Percentiles rank a stretch among this genome's conserved stretches.
Conservation (phyloP, 768 basidiomycete species). For the Cubamyces sp. region DNA sequence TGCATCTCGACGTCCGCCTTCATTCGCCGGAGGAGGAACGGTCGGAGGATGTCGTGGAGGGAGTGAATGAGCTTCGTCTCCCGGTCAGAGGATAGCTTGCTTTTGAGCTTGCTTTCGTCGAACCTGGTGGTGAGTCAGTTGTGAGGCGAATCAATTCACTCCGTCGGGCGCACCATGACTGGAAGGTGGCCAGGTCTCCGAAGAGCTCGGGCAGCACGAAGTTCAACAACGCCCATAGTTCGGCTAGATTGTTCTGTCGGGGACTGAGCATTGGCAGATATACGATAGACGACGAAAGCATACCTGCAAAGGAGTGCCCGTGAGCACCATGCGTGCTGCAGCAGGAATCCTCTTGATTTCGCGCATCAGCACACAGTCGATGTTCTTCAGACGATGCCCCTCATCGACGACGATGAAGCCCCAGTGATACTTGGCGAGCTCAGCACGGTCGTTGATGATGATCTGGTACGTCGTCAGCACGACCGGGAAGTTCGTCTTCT, state of each 20-base stretch:
- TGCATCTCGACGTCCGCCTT: conserved; percentile 83
- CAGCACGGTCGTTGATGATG: conserved; percentile 78
- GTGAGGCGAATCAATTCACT: conserved; percentile 29
- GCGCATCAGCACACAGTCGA: conserved; percentile 86
- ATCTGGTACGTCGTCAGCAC: conserved; percentile 93
- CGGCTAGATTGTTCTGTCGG: conserved; percentile 87
- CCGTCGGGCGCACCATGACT: conserved; percentile 66
- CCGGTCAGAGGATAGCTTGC: conserved; percentile 57
- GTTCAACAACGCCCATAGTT: conserved; percentile 94
- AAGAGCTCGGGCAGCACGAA: conserved; percentile 96
- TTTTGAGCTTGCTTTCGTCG: conserved; percentile 67
- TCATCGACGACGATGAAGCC: conserved; percentile 96
- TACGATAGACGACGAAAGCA: conserved; percentile 29
- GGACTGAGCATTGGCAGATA: neutral
- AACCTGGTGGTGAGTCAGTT: conserved; percentile 52
- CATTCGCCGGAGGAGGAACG: conserved; percentile 90
- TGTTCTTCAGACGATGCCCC: conserved; percentile 94
- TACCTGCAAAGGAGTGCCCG: conserved; percentile 95
- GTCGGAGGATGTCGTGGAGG: conserved; percentile 90
- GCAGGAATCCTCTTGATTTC: conserved; percentile 88
- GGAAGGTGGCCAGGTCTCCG: conserved; percentile 85
- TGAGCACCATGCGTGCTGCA: conserved; percentile 90
- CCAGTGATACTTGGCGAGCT: conserved; percentile 71
- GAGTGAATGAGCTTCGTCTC: conserved; percentile 72
- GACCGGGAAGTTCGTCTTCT: conserved; percentile 64